Percentiles rank a stretch among this genome's conserved stretches.
Evolutionary conservation across 2,329 filamentous ascomycete genomes (phyloP).

Genomic region (Colletotrichum sp.): DNA sequence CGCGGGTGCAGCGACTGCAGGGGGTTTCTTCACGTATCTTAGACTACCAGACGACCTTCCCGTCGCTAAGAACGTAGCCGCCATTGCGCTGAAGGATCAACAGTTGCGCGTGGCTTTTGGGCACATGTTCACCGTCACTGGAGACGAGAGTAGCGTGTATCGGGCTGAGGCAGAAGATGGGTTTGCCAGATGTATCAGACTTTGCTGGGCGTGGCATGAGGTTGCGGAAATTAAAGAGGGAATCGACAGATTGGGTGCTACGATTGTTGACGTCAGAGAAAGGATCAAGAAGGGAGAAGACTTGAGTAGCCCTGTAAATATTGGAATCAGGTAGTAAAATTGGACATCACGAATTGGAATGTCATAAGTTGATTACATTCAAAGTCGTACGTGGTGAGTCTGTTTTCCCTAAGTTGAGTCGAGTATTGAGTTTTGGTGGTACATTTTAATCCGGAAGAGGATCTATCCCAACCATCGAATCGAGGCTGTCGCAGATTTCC

Average conservation of each 20-base stretch:
- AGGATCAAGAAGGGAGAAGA: background rate
- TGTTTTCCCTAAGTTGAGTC: accelerated
- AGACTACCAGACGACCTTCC: conserved; percentile 46
- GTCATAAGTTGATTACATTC: accelerated
- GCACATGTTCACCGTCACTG: conserved; percentile 69
- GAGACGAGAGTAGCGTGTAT: conserved; percentile 53
- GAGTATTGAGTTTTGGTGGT: background rate
- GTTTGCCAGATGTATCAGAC: conserved; percentile 65
- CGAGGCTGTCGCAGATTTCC: background rate
- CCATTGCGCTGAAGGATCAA: conserved; percentile 62
- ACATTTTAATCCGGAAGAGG: accelerated
- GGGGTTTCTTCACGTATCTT: conserved; percentile 72
- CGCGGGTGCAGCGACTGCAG: conserved; percentile 27
- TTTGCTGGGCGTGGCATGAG: conserved; percentile 77
- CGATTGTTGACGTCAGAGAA: background rate
- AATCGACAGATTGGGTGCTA: conserved; percentile 60
- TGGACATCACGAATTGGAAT: accelerated
- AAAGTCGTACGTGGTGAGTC: background rate
- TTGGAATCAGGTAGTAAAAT: background rate
- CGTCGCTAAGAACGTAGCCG: conserved; percentile 38
- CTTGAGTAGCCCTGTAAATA: background rate
- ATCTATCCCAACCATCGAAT: accelerated
- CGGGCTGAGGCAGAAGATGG: conserved; percentile 20
- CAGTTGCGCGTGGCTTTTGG: conserved; percentile 73
- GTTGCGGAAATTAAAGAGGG: conserved; percentile 70